A percentile compares a stretch with the other conserved stretches of the same genome.
Evolutionary conservation across 768 basidiomycete genomes (phyloP).

Genomic region (Russula emetica): DNA sequence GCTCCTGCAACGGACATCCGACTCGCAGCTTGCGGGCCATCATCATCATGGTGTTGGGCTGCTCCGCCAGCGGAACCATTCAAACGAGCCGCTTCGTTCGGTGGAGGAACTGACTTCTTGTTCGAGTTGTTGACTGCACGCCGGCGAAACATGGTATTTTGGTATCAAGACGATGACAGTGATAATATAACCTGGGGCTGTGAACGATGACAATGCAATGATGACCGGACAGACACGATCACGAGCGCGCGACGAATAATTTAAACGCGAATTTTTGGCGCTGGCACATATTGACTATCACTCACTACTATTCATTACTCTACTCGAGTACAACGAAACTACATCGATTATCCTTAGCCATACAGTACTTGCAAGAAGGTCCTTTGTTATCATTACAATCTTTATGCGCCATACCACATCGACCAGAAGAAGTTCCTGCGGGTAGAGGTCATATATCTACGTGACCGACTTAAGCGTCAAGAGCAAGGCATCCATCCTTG

Average conservation of each 20-base stretch:
- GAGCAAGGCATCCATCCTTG: no score
- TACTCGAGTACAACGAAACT: neutral
- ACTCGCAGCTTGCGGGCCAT: neutral
- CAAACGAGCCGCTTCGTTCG: neutral
- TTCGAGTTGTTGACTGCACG: conserved; percentile 2
- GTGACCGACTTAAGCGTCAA: no score
- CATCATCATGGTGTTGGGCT: no score
- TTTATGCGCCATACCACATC: no score
- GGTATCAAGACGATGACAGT: neutral
- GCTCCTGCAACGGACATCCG: conserved; percentile 28
- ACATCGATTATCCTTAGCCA: no score
- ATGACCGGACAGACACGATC: neutral
- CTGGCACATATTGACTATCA: neutral
- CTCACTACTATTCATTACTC: no score
- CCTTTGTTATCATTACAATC: no score
- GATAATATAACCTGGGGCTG: neutral
- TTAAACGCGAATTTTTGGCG: neutral
- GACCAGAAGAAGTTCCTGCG: no score
- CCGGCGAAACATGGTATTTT: conserved; percentile 20
- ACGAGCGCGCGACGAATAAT: neutral
- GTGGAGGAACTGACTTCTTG: neutral
- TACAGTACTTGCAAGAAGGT: no score
- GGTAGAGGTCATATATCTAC: no score
- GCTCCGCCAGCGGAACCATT: neutral
- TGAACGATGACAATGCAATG: neutral